Base-by-base conservation (phyloP, 2,329 filamentous ascomycete genomes). In the Pochonia chlamydosporia region DNA sequence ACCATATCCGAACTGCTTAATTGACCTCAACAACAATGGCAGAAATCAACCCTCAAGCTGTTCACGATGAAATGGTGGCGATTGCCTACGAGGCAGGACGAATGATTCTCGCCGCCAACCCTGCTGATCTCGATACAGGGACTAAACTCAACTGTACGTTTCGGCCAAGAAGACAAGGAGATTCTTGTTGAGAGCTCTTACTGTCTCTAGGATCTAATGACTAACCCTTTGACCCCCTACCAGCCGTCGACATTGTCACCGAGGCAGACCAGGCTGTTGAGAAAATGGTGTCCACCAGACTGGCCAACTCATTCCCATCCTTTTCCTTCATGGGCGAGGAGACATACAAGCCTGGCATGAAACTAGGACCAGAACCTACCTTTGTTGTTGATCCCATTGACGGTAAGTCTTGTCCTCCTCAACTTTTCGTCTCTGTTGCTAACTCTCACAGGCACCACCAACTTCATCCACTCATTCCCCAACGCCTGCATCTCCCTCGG, bases 381-480 rank as follows among this genome's bases (percentile, higher is more conserved):
- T 91, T 91, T 67, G 78, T 91, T 59, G 83, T 87, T 54, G 87
- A 92, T 63, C 87, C 87, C 39, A 90, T 92, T 56, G 87, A 92
- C 67, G 87, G 85, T 59, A 50, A 13, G 49, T 42, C 8, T 4
- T 21, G 3, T 11, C 10, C 10, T 37, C 16, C 5, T 2, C 10
- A 4, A 13, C 7, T 16, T 16, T 16, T 36, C 10, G 37, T 21
- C 35, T 18, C n/a, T 37, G 8, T 9, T 23, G 11, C 18, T 0
- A 6, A 39, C 14, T 20, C 40, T 13, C 14, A 4, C 14, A 63
- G 61, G 66, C 44, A 90, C 81, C 6, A 89, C 84, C 43, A 91
- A 91, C 73, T 90, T 92, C 60, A 78, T 91, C 40, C 87, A 91
- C 67, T 78, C 77, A 18, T 85, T 88, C 66, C 85, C 85, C 4